These are phyloP conservation scores for Cerioporus squamosus DNA, from an alignment of 1,284 basidiomycete species.

Conservation along the genomic window DNA sequence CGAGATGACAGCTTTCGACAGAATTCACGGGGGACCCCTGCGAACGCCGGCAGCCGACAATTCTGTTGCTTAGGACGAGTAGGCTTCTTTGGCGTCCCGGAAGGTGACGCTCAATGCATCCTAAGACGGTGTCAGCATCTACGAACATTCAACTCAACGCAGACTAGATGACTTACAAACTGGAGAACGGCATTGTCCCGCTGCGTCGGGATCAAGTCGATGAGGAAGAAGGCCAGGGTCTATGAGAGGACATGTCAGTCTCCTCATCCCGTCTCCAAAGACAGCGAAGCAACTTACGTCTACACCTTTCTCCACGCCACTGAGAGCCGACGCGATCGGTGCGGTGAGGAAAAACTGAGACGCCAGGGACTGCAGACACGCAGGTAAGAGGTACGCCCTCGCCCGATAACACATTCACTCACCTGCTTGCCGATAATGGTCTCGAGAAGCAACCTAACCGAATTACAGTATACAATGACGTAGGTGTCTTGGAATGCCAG, in stretches of 20 bases:
- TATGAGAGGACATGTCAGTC: neutral
- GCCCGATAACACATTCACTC: neutral
- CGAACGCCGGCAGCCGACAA: too few species aligned
- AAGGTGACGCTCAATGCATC: neutral
- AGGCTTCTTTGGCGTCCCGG: neutral
- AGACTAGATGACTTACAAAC: neutral
- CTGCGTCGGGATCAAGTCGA: slow-evolving; percentile 3
- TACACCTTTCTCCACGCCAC: neutral
- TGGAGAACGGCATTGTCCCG: neutral
- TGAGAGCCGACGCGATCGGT: slow-evolving; percentile 5
- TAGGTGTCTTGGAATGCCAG: too few species aligned
- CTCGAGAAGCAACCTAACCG: slow-evolving; percentile 1
- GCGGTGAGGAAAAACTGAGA: slow-evolving; percentile 11
- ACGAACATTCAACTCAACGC: too few species aligned
- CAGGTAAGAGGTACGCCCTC: neutral
- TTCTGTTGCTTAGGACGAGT: neutral
- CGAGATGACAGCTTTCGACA: too few species aligned
- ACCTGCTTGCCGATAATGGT: slow-evolving; percentile 9
- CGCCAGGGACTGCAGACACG: neutral
- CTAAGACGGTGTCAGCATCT: too few species aligned
- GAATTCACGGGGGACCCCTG: too few species aligned
- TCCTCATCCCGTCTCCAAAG: too few species aligned
- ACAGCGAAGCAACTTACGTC: neutral
- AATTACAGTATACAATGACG: too few species aligned
- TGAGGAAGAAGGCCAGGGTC: neutral